A percentile compares a stretch with the other conserved stretches of the same genome.
Evolutionary conservation across 257 asterid genomes (phyloP).

Genomic region (Cynanchum wilfordii): DNA sequence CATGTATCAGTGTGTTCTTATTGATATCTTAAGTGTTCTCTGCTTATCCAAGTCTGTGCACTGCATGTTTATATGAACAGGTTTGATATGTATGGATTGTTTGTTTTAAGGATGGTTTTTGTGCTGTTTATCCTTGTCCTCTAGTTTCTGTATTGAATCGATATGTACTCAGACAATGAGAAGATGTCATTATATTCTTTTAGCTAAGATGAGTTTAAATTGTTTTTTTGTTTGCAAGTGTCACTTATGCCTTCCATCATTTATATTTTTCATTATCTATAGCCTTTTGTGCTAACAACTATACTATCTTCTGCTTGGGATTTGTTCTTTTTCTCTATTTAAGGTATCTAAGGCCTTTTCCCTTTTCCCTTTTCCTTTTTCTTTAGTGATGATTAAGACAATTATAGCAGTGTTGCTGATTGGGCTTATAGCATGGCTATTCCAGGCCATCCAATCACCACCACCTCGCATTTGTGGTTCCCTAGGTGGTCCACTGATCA

Average conservation of each 20-base stretch:
- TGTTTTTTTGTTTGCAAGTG: not conserved
- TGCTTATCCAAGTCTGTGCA: not conserved
- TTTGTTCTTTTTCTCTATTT: not conserved
- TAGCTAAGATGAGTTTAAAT: not conserved
- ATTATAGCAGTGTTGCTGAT: slow-evolving; percentile 35
- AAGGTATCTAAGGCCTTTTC: not conserved
- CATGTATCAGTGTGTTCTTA: not conserved
- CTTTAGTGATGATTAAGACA: slow-evolving; percentile 54
- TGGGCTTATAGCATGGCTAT: slow-evolving; percentile 56
- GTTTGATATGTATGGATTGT: not conserved
- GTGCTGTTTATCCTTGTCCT: not conserved
- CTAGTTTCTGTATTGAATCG: not conserved
- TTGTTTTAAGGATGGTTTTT: not conserved
- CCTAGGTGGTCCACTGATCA: slow-evolving; percentile 46
- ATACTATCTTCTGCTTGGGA: not conserved
- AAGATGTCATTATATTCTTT: not conserved
- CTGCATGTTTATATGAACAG: too few relatives aligned
- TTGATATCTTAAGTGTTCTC: not conserved
- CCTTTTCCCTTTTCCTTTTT: not conserved
- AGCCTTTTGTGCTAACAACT: not conserved
- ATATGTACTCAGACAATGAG: not conserved
- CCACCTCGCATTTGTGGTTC: slow-evolving; percentile 63
- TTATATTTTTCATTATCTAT: not conserved
- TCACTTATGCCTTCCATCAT: not conserved
- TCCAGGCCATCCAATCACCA: slow-evolving; percentile 53